Conservation (phyloP, 306 rosid species). For the Acacia acuminata region DNA sequence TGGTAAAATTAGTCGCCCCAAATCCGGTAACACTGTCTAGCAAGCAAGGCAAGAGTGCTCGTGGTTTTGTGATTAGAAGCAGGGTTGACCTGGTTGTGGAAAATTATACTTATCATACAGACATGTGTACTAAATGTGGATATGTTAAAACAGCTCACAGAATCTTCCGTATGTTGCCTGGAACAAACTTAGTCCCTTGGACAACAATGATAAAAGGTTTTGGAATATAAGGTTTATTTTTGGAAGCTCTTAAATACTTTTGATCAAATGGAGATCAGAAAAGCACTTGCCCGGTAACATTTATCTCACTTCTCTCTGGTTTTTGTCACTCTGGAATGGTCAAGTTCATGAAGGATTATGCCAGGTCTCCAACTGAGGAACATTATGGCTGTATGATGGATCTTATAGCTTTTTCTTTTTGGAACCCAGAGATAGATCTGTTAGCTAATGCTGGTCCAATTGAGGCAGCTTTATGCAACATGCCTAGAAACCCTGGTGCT, state of each 20-base stretch:
- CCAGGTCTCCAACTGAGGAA: slow-evolving; percentile 29
- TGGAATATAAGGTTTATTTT: slow-evolving; percentile 19
- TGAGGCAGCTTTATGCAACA: slow-evolving; percentile 22
- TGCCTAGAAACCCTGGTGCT: slow-evolving; percentile 18
- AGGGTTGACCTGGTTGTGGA: slow-evolving; percentile 31
- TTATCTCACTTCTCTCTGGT: slow-evolving; percentile 19
- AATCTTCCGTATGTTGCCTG: slow-evolving; percentile 23
- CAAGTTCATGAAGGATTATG: slow-evolving; percentile 30
- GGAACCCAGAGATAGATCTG: not conserved
- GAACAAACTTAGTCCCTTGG: slow-evolving; percentile 21
- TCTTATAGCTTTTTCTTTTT: not conserved
- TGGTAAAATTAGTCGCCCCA: slow-evolving; percentile 2
- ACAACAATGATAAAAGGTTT: slow-evolving; percentile 33
- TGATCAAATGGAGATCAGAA: slow-evolving; percentile 25
- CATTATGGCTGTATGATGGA: slow-evolving; percentile 28
- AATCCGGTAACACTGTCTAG: slow-evolving; percentile 17
- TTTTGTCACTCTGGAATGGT: slow-evolving; percentile 27
- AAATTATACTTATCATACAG: slow-evolving; percentile 15
- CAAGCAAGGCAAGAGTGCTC: slow-evolving; percentile 27
- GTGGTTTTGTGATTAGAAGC: slow-evolving; percentile 27
- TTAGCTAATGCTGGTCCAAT: slow-evolving; percentile 30
- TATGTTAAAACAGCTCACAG: slow-evolving; percentile 24
- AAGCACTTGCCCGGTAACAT: slow-evolving; percentile 13
- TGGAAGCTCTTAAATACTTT: slow-evolving; percentile 15
- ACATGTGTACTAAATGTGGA: slow-evolving; percentile 26